Evolutionary conservation across 768 basidiomycete genomes (phyloP).

Genomic region (Pisolithus microcarpus): DNA sequence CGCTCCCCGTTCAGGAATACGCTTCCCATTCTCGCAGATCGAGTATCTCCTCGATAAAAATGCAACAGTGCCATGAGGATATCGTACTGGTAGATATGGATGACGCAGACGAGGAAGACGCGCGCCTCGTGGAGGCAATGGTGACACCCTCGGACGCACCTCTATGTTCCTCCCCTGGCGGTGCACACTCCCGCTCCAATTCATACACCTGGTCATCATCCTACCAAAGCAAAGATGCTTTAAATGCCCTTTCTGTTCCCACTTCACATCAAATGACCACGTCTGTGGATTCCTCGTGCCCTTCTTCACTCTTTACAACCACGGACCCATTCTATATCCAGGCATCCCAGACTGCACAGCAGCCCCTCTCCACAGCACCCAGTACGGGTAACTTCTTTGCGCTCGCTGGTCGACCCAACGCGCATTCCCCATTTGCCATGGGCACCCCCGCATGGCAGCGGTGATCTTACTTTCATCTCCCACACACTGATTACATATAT

Average conservation of each 20-base stretch:
- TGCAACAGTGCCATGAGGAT: conserved; percentile 15
- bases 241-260: conserved; percentile 15
- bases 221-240: conserved; percentile 15
- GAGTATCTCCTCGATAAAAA: conserved; percentile 20
- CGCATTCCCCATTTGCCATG: conserved; percentile 35
- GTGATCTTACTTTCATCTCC: neutral
- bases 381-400: conserved; percentile 22
- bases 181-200: conserved; percentile 14
- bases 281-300: conserved; percentile 15
- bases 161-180: neutral
- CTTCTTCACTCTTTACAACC: conserved; percentile 33
- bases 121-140: conserved; percentile 39
- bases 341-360: conserved; percentile 32
- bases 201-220: conserved; percentile 20
- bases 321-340: conserved; percentile 48
- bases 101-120: conserved; percentile 36
- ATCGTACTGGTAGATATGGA: conserved; percentile 27
- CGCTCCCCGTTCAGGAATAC: conserved; percentile 17
- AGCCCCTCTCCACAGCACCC: conserved; percentile 10
- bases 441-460: conserved; percentile 22
- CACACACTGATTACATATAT: neutral
- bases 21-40: conserved; percentile 20
- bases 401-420: conserved; percentile 31
- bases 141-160: conserved; percentile 25
- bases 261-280: conserved; percentile 7